phyloP scores from a whole-genome alignment of 352 stramenopile species.

The Halophytophthora batemanensis region DNA sequence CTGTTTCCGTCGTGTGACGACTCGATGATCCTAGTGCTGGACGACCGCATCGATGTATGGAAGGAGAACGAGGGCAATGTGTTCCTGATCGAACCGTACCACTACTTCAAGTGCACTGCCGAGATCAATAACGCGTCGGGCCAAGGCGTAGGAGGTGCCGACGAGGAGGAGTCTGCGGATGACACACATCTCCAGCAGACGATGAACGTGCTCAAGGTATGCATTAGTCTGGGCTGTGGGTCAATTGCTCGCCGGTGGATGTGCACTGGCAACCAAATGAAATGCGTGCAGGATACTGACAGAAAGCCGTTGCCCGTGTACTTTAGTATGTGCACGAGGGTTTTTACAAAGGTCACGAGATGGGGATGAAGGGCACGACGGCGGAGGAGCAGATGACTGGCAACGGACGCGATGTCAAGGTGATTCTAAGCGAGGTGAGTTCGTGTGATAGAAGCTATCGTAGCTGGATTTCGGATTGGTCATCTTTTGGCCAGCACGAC shows the following conservation, averaged over 20 bases:
- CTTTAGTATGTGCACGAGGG: slow-evolving; percentile 48
- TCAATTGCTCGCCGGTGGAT: neutral
- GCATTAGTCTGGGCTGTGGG: neutral
- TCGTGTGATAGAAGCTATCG: neutral
- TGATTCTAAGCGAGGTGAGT: slow-evolving; percentile 56
- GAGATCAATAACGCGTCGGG: slow-evolving; percentile 86
- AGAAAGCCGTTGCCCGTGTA: neutral
- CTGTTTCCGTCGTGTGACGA: slow-evolving; percentile 85
- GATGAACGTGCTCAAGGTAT: slow-evolving; percentile 55
- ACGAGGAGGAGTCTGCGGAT: slow-evolving; percentile 29
- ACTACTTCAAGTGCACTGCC: slow-evolving; percentile 76
- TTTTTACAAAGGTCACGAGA: slow-evolving; percentile 57
- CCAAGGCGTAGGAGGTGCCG: slow-evolving; percentile 36
- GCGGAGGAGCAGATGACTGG: slow-evolving; percentile 72
- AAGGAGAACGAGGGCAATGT: slow-evolving; percentile 88
- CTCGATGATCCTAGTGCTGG: slow-evolving; percentile 85
- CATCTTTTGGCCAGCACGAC: neutral
- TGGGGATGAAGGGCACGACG: slow-evolving; percentile 40
- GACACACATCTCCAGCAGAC: slow-evolving; percentile 60
- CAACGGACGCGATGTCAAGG: slow-evolving; percentile 65
- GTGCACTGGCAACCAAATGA: neutral
- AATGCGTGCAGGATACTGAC: neutral
- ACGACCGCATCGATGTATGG: slow-evolving; percentile 86
- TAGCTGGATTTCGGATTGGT: neutral
- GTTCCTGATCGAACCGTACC: slow-evolving; percentile 83